Evolutionary conservation across 331 rosid genomes (phyloP).

Genomic region (Quercus tomentella): DNA sequence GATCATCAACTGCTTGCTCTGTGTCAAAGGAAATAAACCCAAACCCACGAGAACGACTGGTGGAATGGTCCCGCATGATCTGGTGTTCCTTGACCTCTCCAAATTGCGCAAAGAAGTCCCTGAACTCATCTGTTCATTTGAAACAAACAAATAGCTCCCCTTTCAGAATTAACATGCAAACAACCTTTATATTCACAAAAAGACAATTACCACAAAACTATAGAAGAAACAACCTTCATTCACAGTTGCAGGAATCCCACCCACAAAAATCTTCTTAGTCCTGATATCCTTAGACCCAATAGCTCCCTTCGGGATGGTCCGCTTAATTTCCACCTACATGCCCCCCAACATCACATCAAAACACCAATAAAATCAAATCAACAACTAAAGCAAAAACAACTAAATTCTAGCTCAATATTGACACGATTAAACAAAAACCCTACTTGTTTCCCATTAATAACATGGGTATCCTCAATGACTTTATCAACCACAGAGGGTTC

Average conservation of each 20-base stretch:
- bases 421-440: conserved; percentile 14
- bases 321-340: conserved; percentile 90
- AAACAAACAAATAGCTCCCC: conserved; percentile 7
- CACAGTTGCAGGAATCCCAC: conserved; percentile 92
- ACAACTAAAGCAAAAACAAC: background rate
- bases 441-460: conserved; percentile 93
- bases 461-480: conserved; percentile 81
- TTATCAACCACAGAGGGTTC: conserved; percentile 92
- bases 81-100: conserved; percentile 93
- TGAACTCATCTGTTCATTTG: conserved; percentile 76
- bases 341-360: conserved; percentile 22
- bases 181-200: background rate
- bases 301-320: conserved; percentile 95
- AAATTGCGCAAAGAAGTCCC: conserved; percentile 75
- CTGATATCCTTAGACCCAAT: conserved; percentile 85
- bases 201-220: background rate
- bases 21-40: conserved; percentile 86
- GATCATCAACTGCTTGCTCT: conserved; percentile 88
- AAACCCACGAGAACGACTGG: conserved; percentile 95
- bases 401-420: conserved; percentile 18
- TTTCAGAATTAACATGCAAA: background rate
- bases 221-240: conserved; percentile 67
- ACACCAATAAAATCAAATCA: conserved; percentile 9
- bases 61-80: conserved; percentile 94
- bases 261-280: conserved; percentile 96